Percentiles rank a stretch among this genome's conserved stretches.
phyloP scores from a whole-genome alignment of 1,284 basidiomycete species.

The Blastosporella zonata region DNA sequence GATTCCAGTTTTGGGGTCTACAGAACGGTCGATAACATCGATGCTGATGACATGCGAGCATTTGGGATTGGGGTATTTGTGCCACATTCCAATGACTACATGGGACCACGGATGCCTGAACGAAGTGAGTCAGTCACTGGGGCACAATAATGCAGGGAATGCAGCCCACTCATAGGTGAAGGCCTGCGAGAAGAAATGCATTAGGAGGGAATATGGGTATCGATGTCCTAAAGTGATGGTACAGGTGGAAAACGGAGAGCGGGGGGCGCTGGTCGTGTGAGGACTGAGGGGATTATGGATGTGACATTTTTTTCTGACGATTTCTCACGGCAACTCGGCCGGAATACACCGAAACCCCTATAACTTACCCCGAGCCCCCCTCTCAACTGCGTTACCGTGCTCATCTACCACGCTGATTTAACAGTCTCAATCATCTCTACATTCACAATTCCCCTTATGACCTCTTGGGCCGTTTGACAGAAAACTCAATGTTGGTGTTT shows the following conservation, averaged over 20 bases:
- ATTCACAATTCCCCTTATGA: no score
- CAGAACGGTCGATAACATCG: conserved; percentile 82
- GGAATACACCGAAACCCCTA: conserved; percentile 19
- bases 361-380: no score
- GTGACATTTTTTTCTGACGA: conserved; percentile 13
- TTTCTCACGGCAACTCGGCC: conserved; percentile 20
- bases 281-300: conserved; percentile 3
- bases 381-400: no score
- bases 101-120: conserved; percentile 81
- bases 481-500: no score
- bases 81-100: conserved; percentile 87
- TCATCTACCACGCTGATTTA: no score
- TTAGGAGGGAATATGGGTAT: conserved; percentile 28
- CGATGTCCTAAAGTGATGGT: conserved; percentile 18
- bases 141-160: neutral
- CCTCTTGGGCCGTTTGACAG: no score
- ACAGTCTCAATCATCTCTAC: no score
- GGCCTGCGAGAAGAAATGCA: conserved; percentile 78
- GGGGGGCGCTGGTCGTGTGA: conserved; percentile 14
- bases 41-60: conserved; percentile 90
- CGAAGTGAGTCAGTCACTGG: conserved; percentile 15
- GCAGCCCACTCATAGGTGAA: conserved; percentile 67
- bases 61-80: conserved; percentile 94
- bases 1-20: conserved; percentile 82
- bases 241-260: conserved; percentile 14